Base-by-base conservation (phyloP, 1,284 basidiomycete species). In the Prillingera fragicola region DNA sequence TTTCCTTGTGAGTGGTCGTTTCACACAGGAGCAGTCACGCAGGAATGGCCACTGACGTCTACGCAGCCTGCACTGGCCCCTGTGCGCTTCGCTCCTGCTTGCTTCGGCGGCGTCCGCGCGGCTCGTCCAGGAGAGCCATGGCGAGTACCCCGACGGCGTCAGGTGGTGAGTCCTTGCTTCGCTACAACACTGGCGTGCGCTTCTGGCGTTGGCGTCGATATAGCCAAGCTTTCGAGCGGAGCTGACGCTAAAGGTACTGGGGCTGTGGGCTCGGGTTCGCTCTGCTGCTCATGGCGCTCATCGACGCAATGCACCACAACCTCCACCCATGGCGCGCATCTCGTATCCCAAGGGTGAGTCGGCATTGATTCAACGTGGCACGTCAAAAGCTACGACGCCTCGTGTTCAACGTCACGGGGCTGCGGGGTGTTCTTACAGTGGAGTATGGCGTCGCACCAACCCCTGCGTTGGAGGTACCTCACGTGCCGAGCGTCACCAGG, bases 261-360 rank as follows among this genome's bases (percentile, higher is more conserved):
- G n/a, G n/a, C n/a, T n/a, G n/a, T n/a, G n/a, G n/a, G n/a, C n/a
- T n/a, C n/a, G n/a, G n/a, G n/a, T n/a, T n/a, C n/a, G n/a, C n/a
- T n/a, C 43, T 41, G n/a, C 46, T 52, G 10, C 50, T 48, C 25
- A 40, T 35, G 3, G 33, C 50, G 15, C 43, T 52, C 21, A 52
- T 52, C 43, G 82, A 87, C 64, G 84, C 87, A n/a, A n/a, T 62
- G 18, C 71, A 73, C 50, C 53, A 57, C 23, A 44, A 60, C 27
- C 46, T 65, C 9, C 46, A 58, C 23, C 49, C 52, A 12, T 48
- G 45, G 38, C 27, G 31, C 4, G 45, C 38, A 2, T 35, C 44
- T 10, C 33, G 52, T 17, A 49, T 63, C n/a, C 61, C 61, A 9
- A 50, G 59, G 35, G 61, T 63, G 38, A 51, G 60, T 59, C n/a